These are phyloP conservation scores for Drosera capensis DNA, from an alignment of 148 eudicot species.

Conservation along the genomic window DNA sequence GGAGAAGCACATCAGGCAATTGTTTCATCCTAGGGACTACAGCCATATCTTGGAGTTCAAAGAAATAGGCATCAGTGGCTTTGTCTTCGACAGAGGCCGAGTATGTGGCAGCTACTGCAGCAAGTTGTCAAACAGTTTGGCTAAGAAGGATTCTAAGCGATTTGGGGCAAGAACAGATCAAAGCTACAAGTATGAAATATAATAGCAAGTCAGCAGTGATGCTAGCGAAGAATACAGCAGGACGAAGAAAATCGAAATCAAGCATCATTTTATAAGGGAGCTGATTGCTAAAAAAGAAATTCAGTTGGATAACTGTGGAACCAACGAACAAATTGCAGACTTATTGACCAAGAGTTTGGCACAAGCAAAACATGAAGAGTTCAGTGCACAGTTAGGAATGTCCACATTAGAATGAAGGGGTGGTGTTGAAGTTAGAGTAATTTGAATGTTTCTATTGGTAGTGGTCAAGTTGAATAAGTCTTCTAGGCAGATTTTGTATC, in stretches of 20 bases:
- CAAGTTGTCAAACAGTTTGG: conserved; percentile 1
- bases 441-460: no score
- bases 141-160: neutral
- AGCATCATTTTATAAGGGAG: neutral
- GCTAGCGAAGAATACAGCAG: neutral
- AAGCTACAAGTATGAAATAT: neutral
- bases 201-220: neutral
- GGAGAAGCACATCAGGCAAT: neutral
- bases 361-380: neutral
- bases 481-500: no score
- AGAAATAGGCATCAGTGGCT: neutral
- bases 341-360: neutral
- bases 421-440: no score
- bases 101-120: neutral
- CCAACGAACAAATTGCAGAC: neutral
- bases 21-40: neutral
- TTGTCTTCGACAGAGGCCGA: neutral
- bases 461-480: no score
- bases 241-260: neutral
- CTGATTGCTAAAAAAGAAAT: neutral
- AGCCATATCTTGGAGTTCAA: neutral
- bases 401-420: neutral
- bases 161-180: neutral
- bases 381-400: neutral
- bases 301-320: neutral